Base-by-base conservation (phyloP, 2,329 filamentous ascomycete species). In the Aspergillus viridinutans region DNA sequence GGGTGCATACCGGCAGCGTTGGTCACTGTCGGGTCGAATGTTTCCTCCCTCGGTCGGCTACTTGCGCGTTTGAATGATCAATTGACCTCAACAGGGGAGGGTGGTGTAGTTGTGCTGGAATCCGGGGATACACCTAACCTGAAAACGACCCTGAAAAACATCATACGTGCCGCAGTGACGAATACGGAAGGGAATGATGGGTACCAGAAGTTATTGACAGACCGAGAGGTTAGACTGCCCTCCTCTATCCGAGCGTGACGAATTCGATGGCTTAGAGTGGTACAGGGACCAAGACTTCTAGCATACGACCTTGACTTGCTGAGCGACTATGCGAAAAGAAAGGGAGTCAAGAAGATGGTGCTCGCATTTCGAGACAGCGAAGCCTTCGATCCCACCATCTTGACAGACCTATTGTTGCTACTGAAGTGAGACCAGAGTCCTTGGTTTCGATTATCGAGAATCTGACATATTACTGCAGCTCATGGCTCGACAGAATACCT, bases 401-500 rank as follows among this genome's bases (percentile, higher is more conserved):
- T 80, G 43, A 73, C 71, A 17, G 78, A 81, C 59, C 64, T 81
- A 21, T 66, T 80, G 28, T 76, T 73, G 25, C 61, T 79, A 23
- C 64, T 80, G 45, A 75, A 78, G 82, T 84, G 69, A 72, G 71
- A 45, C 14, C 8, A 28, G 25, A 4, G 29, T 26, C 21, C 20
- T 8, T 23, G 14, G 23, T 20, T 14, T 35, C 35, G 12, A 56
- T 20, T 25, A 28, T 49, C 5, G 45, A 20, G 14, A 38, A 32
- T 20, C 52, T 72, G 73, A 63, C 74, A 52, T 49, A 23, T 50
- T 45, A 52, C 14, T 49, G n/a, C 58, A 83, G 81, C 59, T 83
- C 80, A 20, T 87, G 85, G 85, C 73, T 79, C 49, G 81, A 85
- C 64, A 81, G 85, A 28, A 82, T 87, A 53, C 83, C 83, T 0